Percentiles rank a stretch among this genome's conserved stretches.
These are phyloP conservation scores for Pseudocercospora eumusae DNA, from an alignment of 2,329 filamentous ascomycete species.

Conservation along the genomic window DNA sequence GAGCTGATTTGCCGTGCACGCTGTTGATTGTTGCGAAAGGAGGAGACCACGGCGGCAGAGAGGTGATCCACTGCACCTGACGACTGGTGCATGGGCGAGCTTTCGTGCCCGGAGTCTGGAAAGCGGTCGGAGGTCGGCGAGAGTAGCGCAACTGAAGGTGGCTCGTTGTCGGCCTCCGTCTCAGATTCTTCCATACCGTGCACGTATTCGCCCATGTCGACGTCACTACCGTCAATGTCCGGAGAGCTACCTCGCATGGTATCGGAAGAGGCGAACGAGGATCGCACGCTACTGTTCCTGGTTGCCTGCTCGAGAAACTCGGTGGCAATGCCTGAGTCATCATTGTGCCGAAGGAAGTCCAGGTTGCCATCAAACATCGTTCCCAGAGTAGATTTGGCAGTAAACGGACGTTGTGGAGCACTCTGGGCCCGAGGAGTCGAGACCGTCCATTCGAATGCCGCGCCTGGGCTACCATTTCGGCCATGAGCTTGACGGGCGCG, in stretches of 20 bases:
- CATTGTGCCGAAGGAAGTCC: slow-evolving; percentile 71
- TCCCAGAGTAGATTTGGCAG: slow-evolving; percentile 38
- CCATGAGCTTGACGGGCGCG: slow-evolving; percentile 33
- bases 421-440: slow-evolving; percentile 26
- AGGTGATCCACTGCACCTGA: slow-evolving; percentile 59
- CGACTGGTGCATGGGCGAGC: slow-evolving; percentile 16
- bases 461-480: slow-evolving; percentile 37
- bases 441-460: slow-evolving; percentile 30
- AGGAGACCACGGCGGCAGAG: slow-evolving; percentile 64
- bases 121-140: slow-evolving; percentile 25
- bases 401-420: slow-evolving; percentile 35
- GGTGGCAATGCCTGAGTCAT: slow-evolving; percentile 56
- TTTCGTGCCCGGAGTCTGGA: slow-evolving; percentile 24
- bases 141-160: slow-evolving; percentile 52
- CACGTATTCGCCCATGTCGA: slow-evolving; percentile 36
- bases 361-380: slow-evolving; percentile 41
- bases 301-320: slow-evolving; percentile 43
- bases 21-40: slow-evolving; percentile 67
- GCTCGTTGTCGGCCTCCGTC: slow-evolving; percentile 39
- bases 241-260: slow-evolving; percentile 21
- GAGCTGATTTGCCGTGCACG: slow-evolving; percentile 53
- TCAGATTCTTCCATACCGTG: slow-evolving; percentile 31
- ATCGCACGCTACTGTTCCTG: slow-evolving; percentile 38
- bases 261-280: slow-evolving; percentile 57
- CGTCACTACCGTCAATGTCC: slow-evolving; percentile 22